Base-by-base conservation (phyloP, 345 rosid genomes). In the Linum usitatissimum region DNA sequence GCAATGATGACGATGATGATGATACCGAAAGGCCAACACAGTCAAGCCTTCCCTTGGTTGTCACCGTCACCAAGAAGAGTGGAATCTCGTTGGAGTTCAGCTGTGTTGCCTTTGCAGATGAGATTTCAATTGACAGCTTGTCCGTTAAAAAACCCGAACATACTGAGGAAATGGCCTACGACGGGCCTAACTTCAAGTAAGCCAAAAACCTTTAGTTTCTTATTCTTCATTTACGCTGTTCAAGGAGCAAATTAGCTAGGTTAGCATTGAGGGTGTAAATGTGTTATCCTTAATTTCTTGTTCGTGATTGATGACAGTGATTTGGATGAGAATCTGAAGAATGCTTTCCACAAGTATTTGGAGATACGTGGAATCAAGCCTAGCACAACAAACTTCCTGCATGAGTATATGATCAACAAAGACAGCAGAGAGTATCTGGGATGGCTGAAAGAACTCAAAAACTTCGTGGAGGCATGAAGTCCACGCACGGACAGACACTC, bases 401-500 rank as follows among this genome's bases (percentile, higher is more conserved):
- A 83, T 54, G 99, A 86, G 78, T 87, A 90, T 76, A 90, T 90
- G 97, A 76, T 84, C 70, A 86, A 84, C 79, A 93, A 93, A 72
- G 94, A 87, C 71, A 83, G 85, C 53, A 73, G 80, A 14, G 96
- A 86, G 65, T 84, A 79, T 68, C 9, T 84, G 57, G 64, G 66
- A 31, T 87, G 96, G 98, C 70, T 92, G 84, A 79, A 83, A 64
- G 75, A 81, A 68, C 84, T 92, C 18, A 89, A 77, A 82, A 76
- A 74, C 28, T 90, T 93, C 21, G 53, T 93, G 15, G 78, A 78
- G 68, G 81, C 73, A 15, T 87, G 76, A 71, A 57, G 28, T 23
- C 28, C 28, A 23, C 28, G 28, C 28, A 23, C 28, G 28, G 28
- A 23, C 28, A 23, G 28, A 23, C 28, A 23, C 28, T 23, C 1